Evolutionary conservation across 2,329 filamentous ascomycete species (phyloP).

Genomic region (Cercospora citrullina): DNA sequence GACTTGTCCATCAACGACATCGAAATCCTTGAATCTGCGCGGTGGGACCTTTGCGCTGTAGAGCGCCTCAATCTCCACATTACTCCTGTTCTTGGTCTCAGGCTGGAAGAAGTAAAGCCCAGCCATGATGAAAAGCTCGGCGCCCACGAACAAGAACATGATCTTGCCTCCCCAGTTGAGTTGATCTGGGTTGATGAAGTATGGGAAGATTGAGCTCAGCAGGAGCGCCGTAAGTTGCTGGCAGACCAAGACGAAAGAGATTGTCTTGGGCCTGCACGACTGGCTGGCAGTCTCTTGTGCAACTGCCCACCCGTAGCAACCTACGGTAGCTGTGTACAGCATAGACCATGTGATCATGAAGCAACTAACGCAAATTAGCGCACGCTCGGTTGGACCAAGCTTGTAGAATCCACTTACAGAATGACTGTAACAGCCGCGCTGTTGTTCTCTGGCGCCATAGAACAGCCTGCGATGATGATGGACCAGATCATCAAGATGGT

Average conservation of each 20-base stretch:
- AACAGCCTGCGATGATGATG: constrained; percentile 29
- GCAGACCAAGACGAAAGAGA: constrained; percentile 32
- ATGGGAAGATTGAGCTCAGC: constrained; percentile 42
- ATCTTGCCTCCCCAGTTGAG: constrained; percentile 44
- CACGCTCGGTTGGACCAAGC: background rate
- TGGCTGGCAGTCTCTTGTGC: constrained; percentile 32
- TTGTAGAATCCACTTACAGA: constrained; percentile 7
- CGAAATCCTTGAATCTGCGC: constrained; percentile 29
- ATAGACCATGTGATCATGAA: constrained; percentile 36
- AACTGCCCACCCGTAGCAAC: constrained; percentile 34
- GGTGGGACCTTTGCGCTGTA: constrained; percentile 26
- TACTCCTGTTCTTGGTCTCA: constrained; percentile 44
- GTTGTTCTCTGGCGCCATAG: constrained; percentile 27
- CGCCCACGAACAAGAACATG: constrained; percentile 43
- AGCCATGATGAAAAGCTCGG: constrained; percentile 40
- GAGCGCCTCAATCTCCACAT: constrained; percentile 39
- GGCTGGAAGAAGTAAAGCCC: constrained; percentile 41
- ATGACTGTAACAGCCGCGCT: constrained; percentile 29
- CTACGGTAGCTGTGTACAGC: constrained; percentile 32
- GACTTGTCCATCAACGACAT: constrained; percentile 29
- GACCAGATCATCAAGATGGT: constrained; percentile 31
- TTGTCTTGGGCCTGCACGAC: constrained; percentile 31
- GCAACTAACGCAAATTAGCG: background rate
- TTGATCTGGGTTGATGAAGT: constrained; percentile 44
- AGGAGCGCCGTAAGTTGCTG: constrained; percentile 42